A percentile compares a stretch with the other conserved stretches of the same genome.
Conservation (phyloP, 768 basidiomycete species). For the Dictyophora rubrovolvata region DNA sequence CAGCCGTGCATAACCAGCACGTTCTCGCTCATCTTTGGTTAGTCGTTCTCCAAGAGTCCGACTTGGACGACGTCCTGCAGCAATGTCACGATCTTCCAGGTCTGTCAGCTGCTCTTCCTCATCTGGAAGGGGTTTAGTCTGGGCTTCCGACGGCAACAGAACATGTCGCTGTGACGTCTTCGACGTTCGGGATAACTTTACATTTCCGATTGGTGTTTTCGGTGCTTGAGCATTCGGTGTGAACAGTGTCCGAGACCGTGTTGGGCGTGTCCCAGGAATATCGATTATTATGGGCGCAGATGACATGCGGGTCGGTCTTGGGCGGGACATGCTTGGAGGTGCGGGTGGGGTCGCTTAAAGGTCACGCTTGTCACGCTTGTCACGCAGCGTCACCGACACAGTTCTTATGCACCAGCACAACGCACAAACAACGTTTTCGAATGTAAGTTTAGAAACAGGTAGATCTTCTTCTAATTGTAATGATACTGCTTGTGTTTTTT, state of each 20-base stretch:
- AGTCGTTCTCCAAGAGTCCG: conserved; percentile 84
- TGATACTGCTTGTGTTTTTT: too few relatives aligned
- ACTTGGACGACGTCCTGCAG: conserved; percentile 36
- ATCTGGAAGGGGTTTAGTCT: conserved; percentile 58
- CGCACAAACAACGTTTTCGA: not conserved
- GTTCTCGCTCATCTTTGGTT: conserved; percentile 75
- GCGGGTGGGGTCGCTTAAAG: not conserved
- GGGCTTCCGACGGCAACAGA: conserved; percentile 79
- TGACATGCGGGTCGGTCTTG: not conserved
- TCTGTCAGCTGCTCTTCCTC: conserved; percentile 21
- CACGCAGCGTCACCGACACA: not conserved
- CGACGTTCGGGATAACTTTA: conserved; percentile 47
- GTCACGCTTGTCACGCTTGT: too few relatives aligned
- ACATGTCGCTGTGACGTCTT: conserved; percentile 91
- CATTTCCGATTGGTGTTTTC: not conserved
- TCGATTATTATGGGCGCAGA: not conserved
- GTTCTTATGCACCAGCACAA: not conserved
- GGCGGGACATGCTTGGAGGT: conserved; percentile 6
- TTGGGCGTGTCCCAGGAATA: conserved; percentile 1
- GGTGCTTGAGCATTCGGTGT: not conserved
- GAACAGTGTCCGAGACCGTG: not conserved
- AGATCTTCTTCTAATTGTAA: too few relatives aligned
- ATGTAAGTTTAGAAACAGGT: not conserved
- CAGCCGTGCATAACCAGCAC: conserved; percentile 69
- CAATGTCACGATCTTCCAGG: conserved; percentile 40